Evolutionary conservation across 202 grass and related monocot species (phyloP).

Genomic region (Setaria viridis): DNA sequence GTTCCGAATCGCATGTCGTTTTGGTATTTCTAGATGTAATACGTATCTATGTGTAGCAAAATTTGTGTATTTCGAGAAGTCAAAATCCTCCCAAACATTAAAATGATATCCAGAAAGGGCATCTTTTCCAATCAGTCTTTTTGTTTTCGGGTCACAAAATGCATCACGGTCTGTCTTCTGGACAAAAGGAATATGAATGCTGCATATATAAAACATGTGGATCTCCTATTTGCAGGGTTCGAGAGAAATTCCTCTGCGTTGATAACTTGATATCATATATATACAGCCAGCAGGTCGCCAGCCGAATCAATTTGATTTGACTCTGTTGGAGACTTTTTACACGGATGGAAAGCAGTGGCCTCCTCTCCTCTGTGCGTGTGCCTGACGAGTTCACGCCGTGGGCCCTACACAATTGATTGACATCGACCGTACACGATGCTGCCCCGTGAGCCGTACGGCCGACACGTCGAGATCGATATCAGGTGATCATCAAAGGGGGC

Average conservation of each 20-base stretch:
- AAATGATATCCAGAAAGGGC: no score
- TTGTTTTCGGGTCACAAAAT: no score
- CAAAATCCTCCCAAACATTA: no score
- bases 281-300: background rate
- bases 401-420: background rate
- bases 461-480: background rate
- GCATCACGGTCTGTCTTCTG: background rate
- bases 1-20: no score
- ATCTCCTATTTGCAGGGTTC: background rate
- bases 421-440: background rate
- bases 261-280: background rate
- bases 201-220: background rate
- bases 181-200: background rate
- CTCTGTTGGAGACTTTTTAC: background rate
- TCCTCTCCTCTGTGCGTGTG: slow-evolving; percentile 11
- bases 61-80: no score
- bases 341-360: background rate
- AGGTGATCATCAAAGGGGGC: background rate
- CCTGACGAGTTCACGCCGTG: slow-evolving; percentile 2
- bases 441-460: background rate
- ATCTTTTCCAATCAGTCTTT: no score
- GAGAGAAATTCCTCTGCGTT: background rate
- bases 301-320: background rate
- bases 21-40: no score
- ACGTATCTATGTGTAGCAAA: no score